Evolutionary conservation across 2,329 filamentous ascomycete species (phyloP), one percentile per base, ranked within the genome.

Genomic region (Sporothrix luriei): DNA sequence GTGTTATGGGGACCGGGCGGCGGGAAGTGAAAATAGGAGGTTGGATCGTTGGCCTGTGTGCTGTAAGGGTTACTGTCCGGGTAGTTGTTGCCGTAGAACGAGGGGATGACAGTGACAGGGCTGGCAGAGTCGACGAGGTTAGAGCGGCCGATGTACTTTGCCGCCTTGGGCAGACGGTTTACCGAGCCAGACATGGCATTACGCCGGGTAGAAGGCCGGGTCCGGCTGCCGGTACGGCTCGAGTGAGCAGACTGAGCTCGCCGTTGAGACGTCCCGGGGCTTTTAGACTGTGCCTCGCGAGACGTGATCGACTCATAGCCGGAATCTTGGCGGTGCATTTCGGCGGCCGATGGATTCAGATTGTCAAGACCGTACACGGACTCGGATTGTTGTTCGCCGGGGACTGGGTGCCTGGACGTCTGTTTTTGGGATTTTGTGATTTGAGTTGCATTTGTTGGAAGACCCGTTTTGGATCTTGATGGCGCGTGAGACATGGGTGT

Each of bases 291-390:
- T 2, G 82, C 83, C 19, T 76, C 76, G 10, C 78, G 78, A 2
- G 82, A 80, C 10, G 78, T 77, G 59, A 82, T 80, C 3, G 85
- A 87, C 74, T 85, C 85, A 73, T 88, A 88, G 46, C 86, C 86
- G 0, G 86, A 88, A 75, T 88, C 85, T 71, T 87, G 84, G 16
- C 86, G 82, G 65, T 82, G 81, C 80, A 87, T 86, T 69, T 79
- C 79, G 62, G 75, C 74, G 0, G 79, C 76, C 14, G 76, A 75
- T 1, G 79, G 79, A 26, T 33, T 77, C 59, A 57, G 38, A 13
- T 52, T 38, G 24, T n/a, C 49, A 4, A 55, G 48, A 9, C 52
- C 49, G 24, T 65, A 48, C 14, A 69, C 57, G 10, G 57, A 38
- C 21, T 61, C 40, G n/a, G 21, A 54, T 14, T 48, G 59, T 14